Percentiles rank a stretch among this genome's conserved stretches.
Evolutionary conservation across 140 eudicot genomes (phyloP).

Genomic region (Erigeron philadelphicus): DNA sequence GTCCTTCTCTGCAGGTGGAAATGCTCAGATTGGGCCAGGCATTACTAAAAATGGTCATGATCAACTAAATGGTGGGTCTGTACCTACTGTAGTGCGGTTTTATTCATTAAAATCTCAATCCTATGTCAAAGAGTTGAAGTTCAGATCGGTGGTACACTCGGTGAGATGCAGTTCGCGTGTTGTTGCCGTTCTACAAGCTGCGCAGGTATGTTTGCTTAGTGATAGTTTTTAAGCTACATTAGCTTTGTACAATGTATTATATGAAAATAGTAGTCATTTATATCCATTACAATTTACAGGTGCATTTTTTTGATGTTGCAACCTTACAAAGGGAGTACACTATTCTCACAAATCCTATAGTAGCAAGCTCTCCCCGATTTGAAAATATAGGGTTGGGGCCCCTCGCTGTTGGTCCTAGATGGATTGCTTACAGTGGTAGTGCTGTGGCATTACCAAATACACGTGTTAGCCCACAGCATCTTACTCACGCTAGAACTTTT

Average conservation of each 20-base stretch:
- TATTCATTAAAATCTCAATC: slow-evolving; percentile 75
- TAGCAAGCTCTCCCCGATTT: slow-evolving; percentile 38
- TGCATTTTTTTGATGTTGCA: slow-evolving; percentile 77
- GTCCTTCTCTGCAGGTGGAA: slow-evolving; percentile 49
- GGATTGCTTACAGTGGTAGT: slow-evolving; percentile 92
- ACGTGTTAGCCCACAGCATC: slow-evolving; percentile 76
- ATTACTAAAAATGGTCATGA: slow-evolving; percentile 33
- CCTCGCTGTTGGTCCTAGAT: slow-evolving; percentile 85
- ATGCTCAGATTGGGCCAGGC: slow-evolving; percentile 30
- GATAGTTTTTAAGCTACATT: neutral
- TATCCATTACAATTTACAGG: slow-evolving; percentile 35
- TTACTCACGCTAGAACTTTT: slow-evolving; percentile 48
- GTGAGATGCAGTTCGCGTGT: slow-evolving; percentile 84
- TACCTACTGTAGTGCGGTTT: slow-evolving; percentile 70
- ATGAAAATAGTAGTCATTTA: slow-evolving; percentile 11
- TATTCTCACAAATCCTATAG: slow-evolving; percentile 66
- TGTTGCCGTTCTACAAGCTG: slow-evolving; percentile 69
- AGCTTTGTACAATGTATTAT: neutral
- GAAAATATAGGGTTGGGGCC: slow-evolving; percentile 74
- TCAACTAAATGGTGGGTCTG: slow-evolving; percentile 34
- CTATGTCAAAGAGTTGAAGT: slow-evolving; percentile 57
- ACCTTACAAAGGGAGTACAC: slow-evolving; percentile 70
- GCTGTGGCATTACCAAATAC: slow-evolving; percentile 47
- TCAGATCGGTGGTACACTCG: slow-evolving; percentile 67
- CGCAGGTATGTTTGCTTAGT: slow-evolving; percentile 55